These are phyloP conservation scores for Volvox africanus DNA, from an alignment of 139 green algal species.

Conservation along the genomic window DNA sequence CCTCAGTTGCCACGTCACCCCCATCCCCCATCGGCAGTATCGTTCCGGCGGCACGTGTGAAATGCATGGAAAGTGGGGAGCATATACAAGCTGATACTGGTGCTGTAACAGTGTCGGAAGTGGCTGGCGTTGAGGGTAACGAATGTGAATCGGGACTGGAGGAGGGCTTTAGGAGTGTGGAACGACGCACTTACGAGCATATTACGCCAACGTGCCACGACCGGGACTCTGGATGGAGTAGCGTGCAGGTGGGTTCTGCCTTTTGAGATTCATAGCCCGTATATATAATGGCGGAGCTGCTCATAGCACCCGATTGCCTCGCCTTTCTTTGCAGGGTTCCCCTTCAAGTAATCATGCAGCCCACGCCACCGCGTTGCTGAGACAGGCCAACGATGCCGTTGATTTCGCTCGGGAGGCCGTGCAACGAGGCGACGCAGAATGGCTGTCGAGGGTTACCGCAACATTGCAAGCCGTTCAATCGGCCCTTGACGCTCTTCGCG, in stretches of 20 bases:
- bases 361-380: constrained; percentile 3
- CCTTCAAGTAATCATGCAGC: constrained; percentile 31
- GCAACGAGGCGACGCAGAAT: constrained; percentile 4
- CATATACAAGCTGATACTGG: no score
- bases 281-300: not conserved
- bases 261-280: not conserved
- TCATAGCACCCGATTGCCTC: not conserved
- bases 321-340: constrained; percentile 1
- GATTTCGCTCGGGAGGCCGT: constrained; percentile 14
- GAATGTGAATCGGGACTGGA: no score
- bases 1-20: not conserved
- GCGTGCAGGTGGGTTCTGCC: not conserved
- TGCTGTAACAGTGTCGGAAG: no score
- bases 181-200: not conserved
- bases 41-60: no score
- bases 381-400: constrained; percentile 30
- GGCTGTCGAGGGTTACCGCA: not conserved
- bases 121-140: no score
- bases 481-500: constrained; percentile 18
- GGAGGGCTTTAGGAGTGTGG: no score
- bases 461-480: constrained; percentile 40
- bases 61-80: no score
- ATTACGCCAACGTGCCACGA: not conserved
- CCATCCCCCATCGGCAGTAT: no score
- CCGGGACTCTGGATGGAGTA: not conserved